Base-by-base conservation (phyloP, 352 stramenopile species). In the Phytopythium ostracodes region DNA sequence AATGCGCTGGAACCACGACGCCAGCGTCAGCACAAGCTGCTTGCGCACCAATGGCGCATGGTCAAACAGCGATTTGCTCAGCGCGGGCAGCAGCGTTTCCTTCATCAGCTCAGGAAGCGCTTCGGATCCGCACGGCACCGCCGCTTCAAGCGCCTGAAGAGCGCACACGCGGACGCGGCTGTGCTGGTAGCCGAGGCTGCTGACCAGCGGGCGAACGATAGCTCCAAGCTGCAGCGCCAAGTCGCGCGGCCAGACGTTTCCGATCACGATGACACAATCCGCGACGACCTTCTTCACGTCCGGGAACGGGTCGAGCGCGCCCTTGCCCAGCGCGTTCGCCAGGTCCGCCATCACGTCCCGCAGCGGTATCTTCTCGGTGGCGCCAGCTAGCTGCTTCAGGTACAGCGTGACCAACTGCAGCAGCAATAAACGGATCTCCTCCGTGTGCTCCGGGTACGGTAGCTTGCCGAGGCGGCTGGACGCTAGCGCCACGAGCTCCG, bases 131-230 rank as follows among this genome's bases (percentile, higher is more conserved):
- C 84, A 95, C 1, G 86, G 82, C 15, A 93, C 78, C 15, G 87
- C 64, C 15, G 71, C 79, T 64, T 92, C 81, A 12, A 93, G 64
- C 10, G 86, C 84, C 58, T 92, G 84, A n/a, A 96, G 65, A 0
- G 84, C 84, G 18, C 70, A 77, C n/a, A 85, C 73, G 38, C 87
- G 84, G 33, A 94, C 81, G 46, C 83, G 81, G 61, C 84, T 92
- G 71, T 96, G 84, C 58, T 96, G 87, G 54, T 96, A 84, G 2
- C 79, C 69, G 5, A 96, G 68, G 66, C 93, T 96, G 43, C 63
- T 70, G 14, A 88, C 70, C 36, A 91, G 70, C 0, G 87, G 81
- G 17, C 79, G 79, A 9, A 87, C 76, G 52, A 96, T 79, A 47
- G 81, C 74, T 2, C 76, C 81, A 9, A 92, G 72, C 35, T 94